Evolutionary conservation across 352 stramenopile species (phyloP).

Genomic region (Pythium scleroteichum): DNA sequence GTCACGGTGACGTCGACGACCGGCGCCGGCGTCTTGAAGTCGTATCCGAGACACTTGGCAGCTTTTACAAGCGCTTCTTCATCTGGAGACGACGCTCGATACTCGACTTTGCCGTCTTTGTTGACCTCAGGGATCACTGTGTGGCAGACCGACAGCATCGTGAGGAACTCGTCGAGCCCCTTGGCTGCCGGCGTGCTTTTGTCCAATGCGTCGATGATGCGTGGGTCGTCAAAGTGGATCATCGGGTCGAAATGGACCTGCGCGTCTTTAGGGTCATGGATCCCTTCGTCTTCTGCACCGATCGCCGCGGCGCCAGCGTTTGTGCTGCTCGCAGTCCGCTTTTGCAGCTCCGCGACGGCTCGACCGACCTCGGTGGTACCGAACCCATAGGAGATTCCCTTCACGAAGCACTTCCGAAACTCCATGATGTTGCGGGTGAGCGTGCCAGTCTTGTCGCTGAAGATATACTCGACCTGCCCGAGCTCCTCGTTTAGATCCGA

Average conservation of each 20-base stretch:
- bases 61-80: slow-evolving; percentile 93
- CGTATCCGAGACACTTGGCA: slow-evolving; percentile 74
- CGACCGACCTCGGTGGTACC: slow-evolving; percentile 79
- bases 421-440: slow-evolving; percentile 99
- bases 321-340: slow-evolving; percentile 5
- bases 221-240: slow-evolving; percentile 76
- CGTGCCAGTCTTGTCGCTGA: slow-evolving; percentile 99
- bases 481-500: slow-evolving; percentile 93
- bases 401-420: slow-evolving; percentile 91
- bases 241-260: slow-evolving; percentile 62
- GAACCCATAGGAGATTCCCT: slow-evolving; percentile 81
- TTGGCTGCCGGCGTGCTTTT: slow-evolving; percentile 22
- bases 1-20: slow-evolving; percentile 55
- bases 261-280: slow-evolving; percentile 46
- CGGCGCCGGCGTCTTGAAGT: slow-evolving; percentile 74
- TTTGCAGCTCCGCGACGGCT: slow-evolving; percentile 52
- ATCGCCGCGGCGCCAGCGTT: not conserved
- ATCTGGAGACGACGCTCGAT: slow-evolving; percentile 91
- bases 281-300: slow-evolving; percentile 16
- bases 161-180: slow-evolving; percentile 71
- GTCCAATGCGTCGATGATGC: slow-evolving; percentile 49
- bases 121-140: slow-evolving; percentile 74
- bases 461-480: slow-evolving; percentile 97
- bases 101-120: slow-evolving; percentile 50
- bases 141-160: slow-evolving; percentile 70